Conservation (phyloP, 2,329 filamentous ascomycete species). For the Volutella citrinella region DNA sequence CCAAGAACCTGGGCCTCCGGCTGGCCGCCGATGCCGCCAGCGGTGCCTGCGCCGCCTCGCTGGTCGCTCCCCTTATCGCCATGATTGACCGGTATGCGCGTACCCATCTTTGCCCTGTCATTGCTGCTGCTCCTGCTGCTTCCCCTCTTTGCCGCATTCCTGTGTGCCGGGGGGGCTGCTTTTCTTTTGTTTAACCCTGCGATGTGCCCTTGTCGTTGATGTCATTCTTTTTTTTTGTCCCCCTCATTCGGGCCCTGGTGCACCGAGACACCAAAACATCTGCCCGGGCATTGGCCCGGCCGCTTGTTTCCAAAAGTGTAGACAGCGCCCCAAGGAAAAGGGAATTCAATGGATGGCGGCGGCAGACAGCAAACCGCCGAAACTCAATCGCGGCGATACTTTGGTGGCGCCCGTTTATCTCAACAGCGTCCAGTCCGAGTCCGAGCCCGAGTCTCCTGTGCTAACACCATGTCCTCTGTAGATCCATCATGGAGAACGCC, state of each 20-base stretch:
- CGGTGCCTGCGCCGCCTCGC: slow-evolving; percentile 67
- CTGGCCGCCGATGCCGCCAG: slow-evolving; percentile 66
- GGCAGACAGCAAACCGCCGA: background rate
- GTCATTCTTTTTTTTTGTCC: background rate
- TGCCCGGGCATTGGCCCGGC: no score
- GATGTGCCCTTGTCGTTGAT: background rate
- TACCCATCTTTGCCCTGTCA: no score
- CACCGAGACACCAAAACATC: no score
- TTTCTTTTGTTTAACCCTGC: slow-evolving; percentile 7
- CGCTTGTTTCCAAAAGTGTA: slow-evolving; percentile 5
- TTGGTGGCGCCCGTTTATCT: no score
- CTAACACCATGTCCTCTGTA: slow-evolving; percentile 28
- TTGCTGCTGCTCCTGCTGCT: no score
- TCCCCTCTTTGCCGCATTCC: no score
- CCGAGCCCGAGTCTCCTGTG: background rate
- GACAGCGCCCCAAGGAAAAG: background rate
- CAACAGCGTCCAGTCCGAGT: no score
- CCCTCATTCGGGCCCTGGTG: slow-evolving; percentile 2
- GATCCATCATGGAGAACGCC: slow-evolving; percentile 80
- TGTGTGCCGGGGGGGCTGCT: no score
- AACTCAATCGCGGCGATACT: no score
- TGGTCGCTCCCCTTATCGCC: slow-evolving; percentile 81
- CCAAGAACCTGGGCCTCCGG: slow-evolving; percentile 64
- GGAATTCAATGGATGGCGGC: slow-evolving; percentile 7
- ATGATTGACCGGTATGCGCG: slow-evolving; percentile 74